These are phyloP conservation scores for Epichloe hybrida DNA, from an alignment of 2,329 filamentous ascomycete species.

Conservation along the genomic window DNA sequence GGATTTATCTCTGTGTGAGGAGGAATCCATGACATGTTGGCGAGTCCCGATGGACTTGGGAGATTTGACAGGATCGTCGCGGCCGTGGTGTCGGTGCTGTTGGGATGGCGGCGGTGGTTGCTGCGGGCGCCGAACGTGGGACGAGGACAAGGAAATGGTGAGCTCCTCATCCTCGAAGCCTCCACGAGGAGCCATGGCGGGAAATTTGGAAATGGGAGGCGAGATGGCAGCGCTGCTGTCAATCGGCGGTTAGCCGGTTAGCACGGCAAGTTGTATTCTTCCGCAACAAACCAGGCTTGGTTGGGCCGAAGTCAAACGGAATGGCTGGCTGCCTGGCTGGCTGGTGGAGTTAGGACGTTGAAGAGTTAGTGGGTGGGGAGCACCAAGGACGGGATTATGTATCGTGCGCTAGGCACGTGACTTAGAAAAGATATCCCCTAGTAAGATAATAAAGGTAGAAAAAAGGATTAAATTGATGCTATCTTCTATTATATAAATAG, in stretches of 20 bases:
- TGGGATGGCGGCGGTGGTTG: constrained; percentile 15
- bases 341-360: neutral
- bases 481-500: too few relatives aligned
- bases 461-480: too few relatives aligned
- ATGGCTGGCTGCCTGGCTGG: neutral
- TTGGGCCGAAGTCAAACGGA: neutral
- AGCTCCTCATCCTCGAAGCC: constrained; percentile 71
- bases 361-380: neutral
- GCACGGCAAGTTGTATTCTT: neutral
- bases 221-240: neutral
- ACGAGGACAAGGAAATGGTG: constrained; percentile 59
- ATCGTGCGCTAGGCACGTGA: too few relatives aligned
- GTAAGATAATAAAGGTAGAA: too few relatives aligned
- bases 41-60: constrained; percentile 14
- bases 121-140: constrained; percentile 44
- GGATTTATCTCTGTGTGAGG: constrained; percentile 28
- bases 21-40: constrained; percentile 22
- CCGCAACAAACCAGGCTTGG: neutral
- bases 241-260: neutral
- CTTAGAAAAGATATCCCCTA: too few relatives aligned
- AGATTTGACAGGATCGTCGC: constrained; percentile 11
- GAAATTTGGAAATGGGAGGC: neutral
- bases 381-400: too few relatives aligned
- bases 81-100: constrained; percentile 11
- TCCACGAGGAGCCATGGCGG: constrained; percentile 36